Evolutionary conservation across 306 rosid species (phyloP), one percentile per base, ranked within the genome.

Genomic region (Casuarina glauca): DNA sequence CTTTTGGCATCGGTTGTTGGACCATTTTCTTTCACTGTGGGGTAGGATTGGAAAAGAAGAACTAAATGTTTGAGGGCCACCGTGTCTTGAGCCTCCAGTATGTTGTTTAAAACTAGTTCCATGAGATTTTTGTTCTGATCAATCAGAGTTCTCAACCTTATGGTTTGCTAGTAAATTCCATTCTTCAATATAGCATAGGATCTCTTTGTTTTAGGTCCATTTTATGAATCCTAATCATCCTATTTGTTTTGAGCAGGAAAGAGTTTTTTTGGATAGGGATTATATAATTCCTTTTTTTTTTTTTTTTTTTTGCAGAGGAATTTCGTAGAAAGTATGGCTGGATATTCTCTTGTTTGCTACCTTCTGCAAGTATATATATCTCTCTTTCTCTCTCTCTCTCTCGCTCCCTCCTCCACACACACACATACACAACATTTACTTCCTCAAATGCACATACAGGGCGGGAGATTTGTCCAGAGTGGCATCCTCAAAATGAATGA

Each of bases 291-390:
- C 36, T 3, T 55, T 50, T 72, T 70, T 62, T 79, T 77, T 80
- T 9, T 45, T 45, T 1, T 42, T 42, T 58, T 53, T 32, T 61
- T 19, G 78, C 94, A 96, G 99, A 90, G 98, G 83, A 96, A 93
- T 90, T 96, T 96, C 77, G 99, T 96, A 70, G 99, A 96, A 86
- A 96, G 99, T 82, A 93, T 93, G 99, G 99, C 99, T 62, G 99
- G 99, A 83, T 96, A 96, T 93, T 96, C 99, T 79, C 87, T 96
- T 49, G 97, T 96, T 79, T 96, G 99, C 89, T 96, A 93, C 93
- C 88, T 96, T 85, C 87, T 96, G 76, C 99, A 96, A 93, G 99
- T 96, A 83, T 78, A 45, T 41, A 73, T 38, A 32, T 15, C 57
- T 9, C 71, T 69, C 38, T 3, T 32, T 44, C 70, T 44, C 57